Conservation (phyloP, 108 stramenopile species). For the Epithemia pelagica region DNA sequence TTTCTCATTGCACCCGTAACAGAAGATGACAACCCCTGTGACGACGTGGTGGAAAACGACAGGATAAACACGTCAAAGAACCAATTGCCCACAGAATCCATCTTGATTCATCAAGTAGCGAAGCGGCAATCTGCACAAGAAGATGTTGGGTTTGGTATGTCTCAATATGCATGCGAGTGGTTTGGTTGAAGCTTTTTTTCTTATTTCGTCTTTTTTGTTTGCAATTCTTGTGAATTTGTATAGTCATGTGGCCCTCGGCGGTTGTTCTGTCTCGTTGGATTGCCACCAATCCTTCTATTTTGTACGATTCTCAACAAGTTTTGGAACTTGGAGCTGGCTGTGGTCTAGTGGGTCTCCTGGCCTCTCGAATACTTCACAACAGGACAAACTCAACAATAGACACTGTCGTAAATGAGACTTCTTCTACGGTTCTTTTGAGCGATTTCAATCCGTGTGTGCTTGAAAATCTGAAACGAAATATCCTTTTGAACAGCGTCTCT, state of each 20-base stretch:
- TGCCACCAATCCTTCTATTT: conserved; percentile 29
- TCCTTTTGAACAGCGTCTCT: conserved; percentile 43
- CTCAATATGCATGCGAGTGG: background rate
- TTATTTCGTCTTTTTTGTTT: background rate
- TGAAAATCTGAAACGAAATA: conserved; percentile 59
- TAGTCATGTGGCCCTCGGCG: conserved; percentile 82
- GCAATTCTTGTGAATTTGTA: background rate
- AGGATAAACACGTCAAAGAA: background rate
- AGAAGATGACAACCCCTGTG: background rate
- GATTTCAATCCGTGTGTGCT: conserved; percentile 71
- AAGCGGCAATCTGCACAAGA: conserved; percentile 61
- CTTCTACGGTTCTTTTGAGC: conserved; percentile 27
- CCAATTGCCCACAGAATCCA: conserved; percentile 17
- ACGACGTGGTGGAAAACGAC: conserved; percentile 2
- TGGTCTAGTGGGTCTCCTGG: conserved; percentile 64
- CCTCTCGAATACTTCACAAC: conserved; percentile 32
- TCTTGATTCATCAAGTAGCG: conserved; percentile 67
- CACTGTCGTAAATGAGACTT: background rate
- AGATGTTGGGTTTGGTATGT: conserved; percentile 67
- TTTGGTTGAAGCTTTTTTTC: background rate
- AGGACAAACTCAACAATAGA: too few species aligned
- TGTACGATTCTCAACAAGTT: conserved; percentile 13
- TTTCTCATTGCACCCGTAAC: conserved; percentile 31
- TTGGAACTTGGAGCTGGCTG: conserved; percentile 75
- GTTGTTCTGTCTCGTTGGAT: conserved; percentile 70